These are phyloP conservation scores for Talaromyces funiculosus DNA, from an alignment of 2,329 filamentous ascomycete genomes.

Conservation along the genomic window DNA sequence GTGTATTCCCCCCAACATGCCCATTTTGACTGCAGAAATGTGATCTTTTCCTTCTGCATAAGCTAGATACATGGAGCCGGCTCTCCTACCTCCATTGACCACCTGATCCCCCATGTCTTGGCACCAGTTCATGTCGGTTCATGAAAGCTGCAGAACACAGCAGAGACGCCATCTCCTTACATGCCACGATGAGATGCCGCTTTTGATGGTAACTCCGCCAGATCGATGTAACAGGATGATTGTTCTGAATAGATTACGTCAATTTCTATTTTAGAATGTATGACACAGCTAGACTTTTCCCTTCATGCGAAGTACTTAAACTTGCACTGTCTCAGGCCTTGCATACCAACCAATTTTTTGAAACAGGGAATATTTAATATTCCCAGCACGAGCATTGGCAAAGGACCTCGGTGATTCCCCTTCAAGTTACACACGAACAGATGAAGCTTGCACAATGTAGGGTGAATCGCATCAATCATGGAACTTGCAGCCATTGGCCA, in stretches of 20 bases:
- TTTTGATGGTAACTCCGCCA: neutral
- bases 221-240: neutral
- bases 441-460: neutral
- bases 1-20: neutral
- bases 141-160: neutral
- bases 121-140: neutral
- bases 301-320: constrained; percentile 1
- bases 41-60: neutral
- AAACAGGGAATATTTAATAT: neutral
- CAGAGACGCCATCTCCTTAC: neutral
- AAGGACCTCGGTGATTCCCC: neutral
- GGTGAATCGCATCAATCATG: neutral
- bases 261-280: neutral
- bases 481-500: neutral
- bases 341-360: neutral
- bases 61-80: neutral
- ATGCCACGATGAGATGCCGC: neutral
- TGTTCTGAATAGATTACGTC: neutral
- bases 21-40: neutral
- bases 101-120: neutral
- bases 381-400: neutral
- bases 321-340: neutral
- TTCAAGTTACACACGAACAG: neutral
- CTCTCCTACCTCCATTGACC: neutral
- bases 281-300: neutral